Evolutionary conservation across 176 grass and related monocot genomes (phyloP).

Genomic region (Oropetium thomaeum): DNA sequence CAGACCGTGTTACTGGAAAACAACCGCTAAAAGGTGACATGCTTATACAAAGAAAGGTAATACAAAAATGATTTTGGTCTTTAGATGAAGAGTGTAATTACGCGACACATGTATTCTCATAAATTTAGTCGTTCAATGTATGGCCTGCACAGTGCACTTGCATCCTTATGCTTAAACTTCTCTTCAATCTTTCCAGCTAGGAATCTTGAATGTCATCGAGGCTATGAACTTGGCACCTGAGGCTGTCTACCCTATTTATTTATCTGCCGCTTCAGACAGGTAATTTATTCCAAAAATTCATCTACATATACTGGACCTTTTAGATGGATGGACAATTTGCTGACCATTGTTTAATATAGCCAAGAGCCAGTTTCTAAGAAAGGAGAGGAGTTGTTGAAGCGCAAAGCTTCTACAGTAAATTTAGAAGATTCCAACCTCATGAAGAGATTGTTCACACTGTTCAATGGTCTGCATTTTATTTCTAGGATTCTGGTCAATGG

Average conservation of each 20-base stretch:
- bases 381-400: slow-evolving; percentile 81
- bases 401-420: slow-evolving; percentile 65
- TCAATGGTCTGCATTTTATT: slow-evolving; percentile 64
- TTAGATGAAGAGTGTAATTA: not conserved
- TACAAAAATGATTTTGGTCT: slow-evolving; percentile 1
- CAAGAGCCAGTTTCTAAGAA: slow-evolving; percentile 88
- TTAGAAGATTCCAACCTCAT: slow-evolving; percentile 77
- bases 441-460: slow-evolving; percentile 69
- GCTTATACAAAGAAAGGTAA: slow-evolving; percentile 76
- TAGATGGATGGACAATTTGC: slow-evolving; percentile 24
- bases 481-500: not conserved
- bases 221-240: slow-evolving; percentile 78
- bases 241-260: slow-evolving; percentile 78
- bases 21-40: slow-evolving; percentile 67
- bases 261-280: slow-evolving; percentile 80
- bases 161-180: slow-evolving; percentile 26
- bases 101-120: slow-evolving; percentile 3
- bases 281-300: slow-evolving; percentile 41
- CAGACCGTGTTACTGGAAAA: slow-evolving; percentile 81
- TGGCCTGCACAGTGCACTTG: slow-evolving; percentile 10
- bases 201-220: slow-evolving; percentile 86
- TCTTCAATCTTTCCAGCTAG: slow-evolving; percentile 59
- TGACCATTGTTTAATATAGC: slow-evolving; percentile 49
- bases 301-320: slow-evolving; percentile 11
- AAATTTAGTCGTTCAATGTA: slow-evolving; percentile 26